Percentiles rank a stretch among this genome's conserved stretches.
Evolutionary conservation across 2,329 filamentous ascomycete species (phyloP).

Genomic region (Epichloe bromicola): DNA sequence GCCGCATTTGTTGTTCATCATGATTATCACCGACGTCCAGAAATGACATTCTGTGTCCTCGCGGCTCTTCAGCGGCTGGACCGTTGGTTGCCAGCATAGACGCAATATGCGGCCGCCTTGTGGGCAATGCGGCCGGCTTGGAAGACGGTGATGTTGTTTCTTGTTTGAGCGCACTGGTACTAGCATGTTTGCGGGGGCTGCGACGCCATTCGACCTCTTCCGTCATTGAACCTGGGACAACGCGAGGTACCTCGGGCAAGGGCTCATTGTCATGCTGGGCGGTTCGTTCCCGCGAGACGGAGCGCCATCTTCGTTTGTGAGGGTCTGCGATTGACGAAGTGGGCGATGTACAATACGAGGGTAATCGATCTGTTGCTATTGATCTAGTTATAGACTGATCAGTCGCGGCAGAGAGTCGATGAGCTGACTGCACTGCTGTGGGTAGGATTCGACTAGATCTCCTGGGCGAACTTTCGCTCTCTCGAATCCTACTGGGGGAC

Average conservation of each 20-base stretch:
- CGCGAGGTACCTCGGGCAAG: not conserved
- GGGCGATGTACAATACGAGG: not conserved
- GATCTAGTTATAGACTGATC: constrained; percentile 23
- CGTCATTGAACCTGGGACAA: not conserved
- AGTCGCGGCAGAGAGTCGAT: constrained; percentile 40
- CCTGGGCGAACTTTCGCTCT: not conserved
- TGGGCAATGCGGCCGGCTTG: not conserved
- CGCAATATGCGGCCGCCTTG: constrained; percentile 3
- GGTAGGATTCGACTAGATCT: constrained; percentile 25
- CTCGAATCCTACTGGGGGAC: constrained; percentile 2
- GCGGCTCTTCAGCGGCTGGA: not conserved
- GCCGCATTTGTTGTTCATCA: not conserved
- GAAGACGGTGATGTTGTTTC: not conserved
- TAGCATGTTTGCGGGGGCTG: constrained; percentile 3
- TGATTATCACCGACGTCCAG: not conserved
- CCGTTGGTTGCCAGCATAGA: not conserved
- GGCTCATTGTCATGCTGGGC: not conserved
- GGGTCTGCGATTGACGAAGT: not conserved
- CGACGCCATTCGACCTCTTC: not conserved
- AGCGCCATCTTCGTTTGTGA: not conserved
- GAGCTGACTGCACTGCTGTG: constrained; percentile 32
- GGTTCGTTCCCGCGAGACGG: constrained; percentile 1
- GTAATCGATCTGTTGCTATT: constrained; percentile 1
- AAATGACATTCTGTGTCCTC: constrained; percentile 5
- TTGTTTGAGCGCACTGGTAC: constrained; percentile 1